Percentiles rank a stretch among this genome's conserved stretches.
Evolutionary conservation across 2,329 filamentous ascomycete species (phyloP).

Genomic region (Hymenoscyphus repandus): DNA sequence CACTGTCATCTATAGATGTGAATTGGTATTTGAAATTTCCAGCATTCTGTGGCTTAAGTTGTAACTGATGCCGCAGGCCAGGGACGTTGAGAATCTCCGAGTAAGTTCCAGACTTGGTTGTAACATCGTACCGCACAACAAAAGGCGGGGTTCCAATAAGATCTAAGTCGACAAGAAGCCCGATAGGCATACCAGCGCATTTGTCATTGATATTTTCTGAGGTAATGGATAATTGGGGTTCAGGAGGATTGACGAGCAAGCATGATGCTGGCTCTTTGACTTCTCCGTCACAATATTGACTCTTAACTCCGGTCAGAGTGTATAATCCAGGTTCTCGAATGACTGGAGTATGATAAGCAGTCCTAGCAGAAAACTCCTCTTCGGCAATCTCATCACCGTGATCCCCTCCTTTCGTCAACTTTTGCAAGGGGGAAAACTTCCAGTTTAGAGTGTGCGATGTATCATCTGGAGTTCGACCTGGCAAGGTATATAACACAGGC

Average conservation of each 20-base stretch:
- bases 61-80: conserved; percentile 77
- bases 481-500: conserved; percentile 65
- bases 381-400: conserved; percentile 55
- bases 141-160: conserved; percentile 92
- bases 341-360: conserved; percentile 54
- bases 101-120: conserved; percentile 49
- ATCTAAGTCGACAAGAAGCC: conserved; percentile 81
- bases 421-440: conserved; percentile 72
- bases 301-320: conserved; percentile 73
- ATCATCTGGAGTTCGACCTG: conserved; percentile 53
- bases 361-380: conserved; percentile 57
- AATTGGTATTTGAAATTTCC: conserved; percentile 88
- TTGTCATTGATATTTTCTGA: conserved; percentile 86
- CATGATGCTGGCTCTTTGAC: conserved; percentile 93
- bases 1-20: conserved; percentile 70
- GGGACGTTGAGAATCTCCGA: conserved; percentile 45
- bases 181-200: conserved; percentile 90
- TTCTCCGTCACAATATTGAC: conserved; percentile 78
- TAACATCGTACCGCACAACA: conserved; percentile 70
- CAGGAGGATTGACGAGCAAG: conserved; percentile 81
- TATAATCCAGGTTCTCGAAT: conserved; percentile 82
- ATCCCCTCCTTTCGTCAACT: conserved; percentile 64
- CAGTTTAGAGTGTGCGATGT: conserved; percentile 71
- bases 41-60: conserved; percentile 74
- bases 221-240: conserved; percentile 70